Conservation (phyloP, 148 eudicot species). For the Simmondsia chinensis region DNA sequence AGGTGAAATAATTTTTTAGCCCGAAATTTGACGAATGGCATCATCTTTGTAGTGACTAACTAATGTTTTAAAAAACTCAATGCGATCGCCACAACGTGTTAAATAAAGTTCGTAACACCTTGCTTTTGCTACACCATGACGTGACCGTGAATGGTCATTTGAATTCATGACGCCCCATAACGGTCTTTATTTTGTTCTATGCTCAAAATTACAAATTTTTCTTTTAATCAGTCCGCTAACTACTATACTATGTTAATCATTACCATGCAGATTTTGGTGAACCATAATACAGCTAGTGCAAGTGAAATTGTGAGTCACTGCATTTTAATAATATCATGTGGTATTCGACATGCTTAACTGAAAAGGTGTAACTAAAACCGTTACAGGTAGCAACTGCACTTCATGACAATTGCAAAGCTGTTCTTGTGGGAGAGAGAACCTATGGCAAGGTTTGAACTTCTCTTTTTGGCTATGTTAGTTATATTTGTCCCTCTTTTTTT, state of each 20-base stretch:
- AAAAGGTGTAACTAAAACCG: conserved; percentile 10
- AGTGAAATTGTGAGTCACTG: conserved; percentile 84
- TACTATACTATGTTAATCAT: background rate
- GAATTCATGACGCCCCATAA: too few species aligned
- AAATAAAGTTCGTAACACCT: too few species aligned
- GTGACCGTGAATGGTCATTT: too few species aligned
- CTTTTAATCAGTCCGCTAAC: background rate
- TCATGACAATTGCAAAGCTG: conserved; percentile 94
- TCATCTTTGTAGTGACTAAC: too few species aligned
- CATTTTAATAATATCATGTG: background rate
- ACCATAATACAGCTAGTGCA: conserved; percentile 90
- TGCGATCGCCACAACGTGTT: too few species aligned
- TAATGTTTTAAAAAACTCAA: too few species aligned
- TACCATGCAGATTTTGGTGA: conserved; percentile 77
- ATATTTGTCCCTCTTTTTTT: background rate
- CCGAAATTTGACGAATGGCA: too few species aligned
- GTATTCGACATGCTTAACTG: conserved; percentile 1
- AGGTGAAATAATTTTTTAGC: too few species aligned
- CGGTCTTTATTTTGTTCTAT: too few species aligned
- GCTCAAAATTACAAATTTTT: too few species aligned
- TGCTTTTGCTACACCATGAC: too few species aligned
- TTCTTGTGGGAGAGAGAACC: conserved; percentile 86
- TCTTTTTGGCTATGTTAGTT: background rate
- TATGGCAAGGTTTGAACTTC: conserved; percentile 66
- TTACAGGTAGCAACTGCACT: conserved; percentile 95